These are phyloP conservation scores for Gigaspora rosea DNA, from an alignment of 192 early-diverging fungal species.

Conservation along the genomic window DNA sequence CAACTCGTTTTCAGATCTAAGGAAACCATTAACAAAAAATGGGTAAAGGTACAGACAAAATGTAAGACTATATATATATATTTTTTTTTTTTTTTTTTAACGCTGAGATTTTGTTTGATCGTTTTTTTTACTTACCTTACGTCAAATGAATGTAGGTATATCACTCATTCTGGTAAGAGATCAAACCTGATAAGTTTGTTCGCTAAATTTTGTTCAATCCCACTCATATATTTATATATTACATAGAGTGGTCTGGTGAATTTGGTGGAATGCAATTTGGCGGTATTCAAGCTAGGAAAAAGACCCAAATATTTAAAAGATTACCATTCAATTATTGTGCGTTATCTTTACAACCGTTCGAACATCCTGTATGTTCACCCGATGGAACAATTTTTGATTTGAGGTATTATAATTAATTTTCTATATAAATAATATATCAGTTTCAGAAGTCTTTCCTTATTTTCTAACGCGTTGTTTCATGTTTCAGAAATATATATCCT, in stretches of 20 bases:
- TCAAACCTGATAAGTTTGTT: not conserved
- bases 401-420: constrained; percentile 38
- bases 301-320: constrained; percentile 63
- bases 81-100: not conserved
- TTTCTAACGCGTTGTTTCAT: not conserved
- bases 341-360: constrained; percentile 87
- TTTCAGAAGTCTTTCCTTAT: not conserved
- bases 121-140: not conserved
- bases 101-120: not conserved
- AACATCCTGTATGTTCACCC: constrained; percentile 78
- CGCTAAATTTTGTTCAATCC: not conserved
- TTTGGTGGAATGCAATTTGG: constrained; percentile 63
- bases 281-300: constrained; percentile 60
- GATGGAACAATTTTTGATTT: constrained; percentile 91
- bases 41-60: constrained; percentile 33
- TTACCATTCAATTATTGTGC: constrained; percentile 88
- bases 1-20: too few species aligned
- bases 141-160: constrained; percentile 8
- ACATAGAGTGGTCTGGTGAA: constrained; percentile 50
- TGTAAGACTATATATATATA: not conserved
- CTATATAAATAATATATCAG: not conserved
- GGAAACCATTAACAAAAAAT: not conserved
- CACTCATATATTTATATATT: not conserved
- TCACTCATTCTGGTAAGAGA: constrained; percentile 30
- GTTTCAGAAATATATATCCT: constrained; percentile 68